These are phyloP conservation scores for Beauveria asiatica DNA, from an alignment of 2,329 filamentous ascomycete species.

Conservation along the genomic window DNA sequence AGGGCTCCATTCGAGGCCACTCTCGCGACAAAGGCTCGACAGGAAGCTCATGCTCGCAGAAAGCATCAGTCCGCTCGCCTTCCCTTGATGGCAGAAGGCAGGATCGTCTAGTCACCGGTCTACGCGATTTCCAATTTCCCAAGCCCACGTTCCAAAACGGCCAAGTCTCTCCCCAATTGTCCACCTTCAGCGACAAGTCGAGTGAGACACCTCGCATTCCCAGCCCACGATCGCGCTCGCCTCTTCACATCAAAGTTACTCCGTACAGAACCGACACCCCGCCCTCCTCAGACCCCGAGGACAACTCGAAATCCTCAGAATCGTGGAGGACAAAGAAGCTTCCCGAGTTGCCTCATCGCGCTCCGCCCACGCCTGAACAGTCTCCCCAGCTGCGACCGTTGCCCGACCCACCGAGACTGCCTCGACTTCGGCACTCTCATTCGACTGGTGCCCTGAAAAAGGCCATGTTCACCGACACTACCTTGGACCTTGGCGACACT, in stretches of 20 bases:
- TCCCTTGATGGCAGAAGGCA: slow-evolving; percentile 17
- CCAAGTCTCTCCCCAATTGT: slow-evolving; percentile 18
- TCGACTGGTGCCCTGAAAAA: slow-evolving; percentile 22
- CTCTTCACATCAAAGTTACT: slow-evolving; percentile 15
- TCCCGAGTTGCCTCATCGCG: slow-evolving; percentile 18
- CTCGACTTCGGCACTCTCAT: slow-evolving; percentile 19
- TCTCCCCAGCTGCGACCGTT: slow-evolving; percentile 27
- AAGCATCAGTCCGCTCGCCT: slow-evolving; percentile 19
- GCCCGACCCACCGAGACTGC: slow-evolving; percentile 14
- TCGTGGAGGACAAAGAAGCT: slow-evolving; percentile 19
- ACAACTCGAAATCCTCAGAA: slow-evolving; percentile 16
- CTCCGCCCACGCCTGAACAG: slow-evolving; percentile 25
- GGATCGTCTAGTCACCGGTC: slow-evolving; percentile 20
- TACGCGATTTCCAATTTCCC: slow-evolving; percentile 31
- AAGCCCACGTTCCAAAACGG: slow-evolving; percentile 23
- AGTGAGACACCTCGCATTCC: slow-evolving; percentile 18
- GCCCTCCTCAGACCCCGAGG: slow-evolving; percentile 26
- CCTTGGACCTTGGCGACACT: slow-evolving; percentile 19
- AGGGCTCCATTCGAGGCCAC: slow-evolving; percentile 9
- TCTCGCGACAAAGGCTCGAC: slow-evolving; percentile 11
- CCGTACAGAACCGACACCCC: slow-evolving; percentile 24
- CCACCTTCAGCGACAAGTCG: slow-evolving; percentile 16
- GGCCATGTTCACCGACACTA: slow-evolving; percentile 19
- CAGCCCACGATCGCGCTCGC: slow-evolving; percentile 20
- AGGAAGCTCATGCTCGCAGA: slow-evolving; percentile 12